Conservation (phyloP, 495 filamentous ascomycete genomes). For the Amphirosellinia nigrospora region DNA sequence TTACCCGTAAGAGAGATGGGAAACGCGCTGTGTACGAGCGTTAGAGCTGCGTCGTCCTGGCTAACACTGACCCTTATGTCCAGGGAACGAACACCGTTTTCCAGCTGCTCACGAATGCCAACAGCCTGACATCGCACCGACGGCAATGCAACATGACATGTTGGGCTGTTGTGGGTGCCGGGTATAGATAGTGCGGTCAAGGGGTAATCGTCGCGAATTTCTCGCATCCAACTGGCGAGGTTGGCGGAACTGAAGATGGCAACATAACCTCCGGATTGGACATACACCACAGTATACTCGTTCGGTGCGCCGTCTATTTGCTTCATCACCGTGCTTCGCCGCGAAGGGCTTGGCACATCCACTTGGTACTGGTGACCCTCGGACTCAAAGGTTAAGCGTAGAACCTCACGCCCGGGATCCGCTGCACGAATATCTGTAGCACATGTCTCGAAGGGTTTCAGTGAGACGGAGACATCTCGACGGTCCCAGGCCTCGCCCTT, state of each 20-base stretch:
- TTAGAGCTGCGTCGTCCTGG: constrained; percentile 73
- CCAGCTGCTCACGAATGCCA: constrained; percentile 73
- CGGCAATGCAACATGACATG: constrained; percentile 80
- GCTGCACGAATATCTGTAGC: constrained; percentile 44
- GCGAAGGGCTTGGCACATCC: constrained; percentile 45
- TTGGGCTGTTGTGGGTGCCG: constrained; percentile 94
- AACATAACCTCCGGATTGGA: constrained; percentile 68
- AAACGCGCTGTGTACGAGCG: constrained; percentile 55
- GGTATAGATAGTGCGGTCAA: constrained; percentile 88
- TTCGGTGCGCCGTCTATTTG: constrained; percentile 37
- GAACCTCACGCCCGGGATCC: constrained; percentile 43
- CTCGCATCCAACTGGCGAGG: constrained; percentile 80
- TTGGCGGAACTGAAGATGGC: constrained; percentile 76
- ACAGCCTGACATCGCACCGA: constrained; percentile 94
- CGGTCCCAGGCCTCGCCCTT: constrained; percentile 34
- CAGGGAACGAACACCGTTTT: constrained; percentile 92
- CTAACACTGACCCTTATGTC: constrained; percentile 82
- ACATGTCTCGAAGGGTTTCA: constrained; percentile 47
- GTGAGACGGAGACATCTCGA: constrained; percentile 43
- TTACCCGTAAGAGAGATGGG: constrained; percentile 52
- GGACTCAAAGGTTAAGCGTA: constrained; percentile 55
- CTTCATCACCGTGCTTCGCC: constrained; percentile 44
- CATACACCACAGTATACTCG: constrained; percentile 76
- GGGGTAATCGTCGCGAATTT: constrained; percentile 68
- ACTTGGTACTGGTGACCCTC: constrained; percentile 46